Evolutionary conservation across 2,329 filamentous ascomycete genomes (phyloP).

Genomic region (Penicillium brasilianum): DNA sequence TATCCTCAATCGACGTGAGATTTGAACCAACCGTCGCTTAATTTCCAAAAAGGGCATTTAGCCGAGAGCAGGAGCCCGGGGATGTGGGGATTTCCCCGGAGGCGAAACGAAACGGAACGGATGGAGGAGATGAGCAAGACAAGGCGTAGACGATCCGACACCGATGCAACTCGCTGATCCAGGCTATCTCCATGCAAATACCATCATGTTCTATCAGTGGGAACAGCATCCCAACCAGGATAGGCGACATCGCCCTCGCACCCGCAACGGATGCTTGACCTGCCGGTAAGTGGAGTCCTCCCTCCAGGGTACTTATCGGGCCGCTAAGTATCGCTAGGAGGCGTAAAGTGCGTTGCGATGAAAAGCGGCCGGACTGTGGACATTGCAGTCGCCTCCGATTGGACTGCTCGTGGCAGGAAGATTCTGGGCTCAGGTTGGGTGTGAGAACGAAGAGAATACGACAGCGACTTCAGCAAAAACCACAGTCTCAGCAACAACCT

Average conservation of each 20-base stretch:
- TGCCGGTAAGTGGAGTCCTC: conserved; percentile 12
- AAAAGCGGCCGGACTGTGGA: conserved; percentile 13
- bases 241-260: conserved; percentile 17
- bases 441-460: conserved; percentile 14
- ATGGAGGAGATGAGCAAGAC: neutral
- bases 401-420: conserved; percentile 16
- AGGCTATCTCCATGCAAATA: neutral
- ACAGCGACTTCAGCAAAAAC: conserved; percentile 10
- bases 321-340: conserved; percentile 7
- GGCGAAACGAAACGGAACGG: conserved; percentile 16
- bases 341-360: conserved; percentile 21
- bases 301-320: neutral
- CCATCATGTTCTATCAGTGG: conserved; percentile 19
- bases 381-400: conserved; percentile 16
- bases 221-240: conserved; percentile 16
- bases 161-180: neutral
- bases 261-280: conserved; percentile 20
- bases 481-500: neutral
- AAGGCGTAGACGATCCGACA: neutral
- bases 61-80: conserved; percentile 6
- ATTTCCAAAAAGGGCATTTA: conserved; percentile 5
- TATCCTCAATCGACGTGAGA: neutral
- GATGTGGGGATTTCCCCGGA: conserved; percentile 17
- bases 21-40: conserved; percentile 4
- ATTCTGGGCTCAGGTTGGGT: conserved; percentile 3